Conservation (phyloP, 2,329 filamentous ascomycete genomes). For the Trichoderma atrobrunneum region DNA sequence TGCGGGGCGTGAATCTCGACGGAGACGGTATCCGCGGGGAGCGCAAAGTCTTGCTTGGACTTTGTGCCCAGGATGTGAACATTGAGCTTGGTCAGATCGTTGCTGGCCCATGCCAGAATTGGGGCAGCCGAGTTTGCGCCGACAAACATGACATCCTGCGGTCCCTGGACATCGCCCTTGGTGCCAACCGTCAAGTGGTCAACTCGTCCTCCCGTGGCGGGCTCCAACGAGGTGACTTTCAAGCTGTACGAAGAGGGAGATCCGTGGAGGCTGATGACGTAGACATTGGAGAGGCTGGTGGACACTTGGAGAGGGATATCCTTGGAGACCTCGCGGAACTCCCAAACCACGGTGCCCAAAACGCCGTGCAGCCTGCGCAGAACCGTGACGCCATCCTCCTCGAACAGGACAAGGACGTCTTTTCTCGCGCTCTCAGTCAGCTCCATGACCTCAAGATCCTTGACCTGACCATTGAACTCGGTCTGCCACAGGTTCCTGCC, state of each 20-base stretch:
- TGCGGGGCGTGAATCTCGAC: constrained; percentile 73
- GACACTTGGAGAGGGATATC: constrained; percentile 74
- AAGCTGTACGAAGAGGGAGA: constrained; percentile 69
- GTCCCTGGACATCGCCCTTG: constrained; percentile 67
- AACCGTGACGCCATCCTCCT: constrained; percentile 54
- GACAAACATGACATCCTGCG: constrained; percentile 68
- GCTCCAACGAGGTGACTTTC: constrained; percentile 72
- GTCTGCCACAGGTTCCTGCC: constrained; percentile 76
- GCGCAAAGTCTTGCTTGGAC: constrained; percentile 52
- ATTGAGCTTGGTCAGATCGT: constrained; percentile 58
- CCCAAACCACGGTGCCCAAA: constrained; percentile 75
- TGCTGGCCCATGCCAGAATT: constrained; percentile 73
- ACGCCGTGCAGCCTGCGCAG: constrained; percentile 71
- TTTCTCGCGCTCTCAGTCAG: constrained; percentile 62
- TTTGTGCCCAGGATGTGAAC: constrained; percentile 68
- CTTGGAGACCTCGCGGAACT: constrained; percentile 64
- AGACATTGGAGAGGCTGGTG: constrained; percentile 67
- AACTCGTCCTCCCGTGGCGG: constrained; percentile 66
- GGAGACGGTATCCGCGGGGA: constrained; percentile 45
- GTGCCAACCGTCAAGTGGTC: constrained; percentile 70
- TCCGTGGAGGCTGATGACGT: constrained; percentile 73
- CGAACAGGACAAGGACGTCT: constrained; percentile 69
- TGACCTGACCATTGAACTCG: constrained; percentile 55
- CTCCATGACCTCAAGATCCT: constrained; percentile 75
- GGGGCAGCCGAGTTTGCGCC: constrained; percentile 73